Evolutionary conservation across 176 grass and related monocot species (phyloP), one percentile per base, ranked within the genome.

Genomic region (Secale cereale): DNA sequence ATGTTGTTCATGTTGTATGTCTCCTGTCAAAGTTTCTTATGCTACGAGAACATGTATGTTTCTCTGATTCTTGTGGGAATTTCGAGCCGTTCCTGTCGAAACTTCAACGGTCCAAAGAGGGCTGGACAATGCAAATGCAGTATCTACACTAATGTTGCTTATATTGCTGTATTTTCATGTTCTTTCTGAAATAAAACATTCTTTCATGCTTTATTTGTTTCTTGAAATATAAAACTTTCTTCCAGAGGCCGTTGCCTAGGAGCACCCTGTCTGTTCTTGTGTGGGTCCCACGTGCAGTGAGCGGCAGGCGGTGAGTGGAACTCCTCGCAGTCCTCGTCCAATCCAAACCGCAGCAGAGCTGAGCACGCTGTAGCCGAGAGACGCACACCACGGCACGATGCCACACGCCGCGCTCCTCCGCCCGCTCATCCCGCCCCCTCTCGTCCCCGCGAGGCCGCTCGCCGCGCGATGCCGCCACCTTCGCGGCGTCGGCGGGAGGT

Each of bases 391-490:
- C 16, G 37, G 70, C 40, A 30, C 1, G 25, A 90, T 93, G 88
- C 72, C 85, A 2, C 64, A 48, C 23, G 43, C 61, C 31, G 31
- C 54, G 59, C 82, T 91, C 81, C 84, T 96, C 63, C 82, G 45
- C 78, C 80, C 84, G 70, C 73, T 93, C 81, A 65, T 71, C 39
- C 82, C 36, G 3, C 22, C 70, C 7, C 85, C 41, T 36, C 35
- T 71, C 68, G 28, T 81, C 23, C n/a, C 79, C 35, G 68, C 33
- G 17, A 60, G 28, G 3, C 23, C 56, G 45, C 15, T 66, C 30
- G 41, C 69, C 22, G 35, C 33, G 46, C 78, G 36, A 31, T 76
- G 63, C 17, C 23, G 68, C 48, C 15, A 16, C 22, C 1, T 11
- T 8, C 36, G 84, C 19, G 57, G 74, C 67, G 74, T 65, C 64